Conservation (phyloP, 495 filamentous ascomycete species). For the Penicillium riverlandense region DNA sequence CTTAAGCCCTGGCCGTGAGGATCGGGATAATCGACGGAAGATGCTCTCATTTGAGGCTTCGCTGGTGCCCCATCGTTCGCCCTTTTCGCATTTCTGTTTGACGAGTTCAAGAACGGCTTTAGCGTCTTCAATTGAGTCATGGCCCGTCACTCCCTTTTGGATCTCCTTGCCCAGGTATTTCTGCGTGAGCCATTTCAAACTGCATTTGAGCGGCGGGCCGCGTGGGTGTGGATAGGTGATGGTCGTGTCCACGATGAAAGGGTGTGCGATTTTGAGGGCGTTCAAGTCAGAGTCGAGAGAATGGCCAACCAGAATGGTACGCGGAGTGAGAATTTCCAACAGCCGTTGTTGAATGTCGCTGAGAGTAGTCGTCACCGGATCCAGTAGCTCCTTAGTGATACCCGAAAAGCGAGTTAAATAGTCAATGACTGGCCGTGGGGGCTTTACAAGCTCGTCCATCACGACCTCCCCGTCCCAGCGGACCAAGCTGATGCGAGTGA, state of each 20-base stretch:
- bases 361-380: constrained; percentile 74
- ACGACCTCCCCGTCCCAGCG: constrained; percentile 77
- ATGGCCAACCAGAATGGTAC: constrained; percentile 80
- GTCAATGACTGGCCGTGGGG: constrained; percentile 72
- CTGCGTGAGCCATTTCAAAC: constrained; percentile 76
- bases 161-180: constrained; percentile 79
- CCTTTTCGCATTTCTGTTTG: constrained; percentile 91
- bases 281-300: constrained; percentile 85
- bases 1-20: constrained; percentile 43
- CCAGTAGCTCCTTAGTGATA: constrained; percentile 77
- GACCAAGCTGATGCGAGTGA: constrained; percentile 82
- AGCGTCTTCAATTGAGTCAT: constrained; percentile 90
- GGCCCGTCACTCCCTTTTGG: constrained; percentile 71
- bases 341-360: constrained; percentile 75
- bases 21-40: constrained; percentile 70
- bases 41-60: constrained; percentile 74
- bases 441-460: constrained; percentile 88
- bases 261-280: constrained; percentile 79
- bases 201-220: constrained; percentile 63
- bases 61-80: constrained; percentile 70
- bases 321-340: constrained; percentile 61
- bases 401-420: constrained; percentile 87
- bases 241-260: constrained; percentile 85
- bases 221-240: constrained; percentile 78
- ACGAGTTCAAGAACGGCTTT: constrained; percentile 84